These are phyloP conservation scores for Pneumocystis canis DNA, from an alignment of 1,139 yeast species.

Conservation along the genomic window DNA sequence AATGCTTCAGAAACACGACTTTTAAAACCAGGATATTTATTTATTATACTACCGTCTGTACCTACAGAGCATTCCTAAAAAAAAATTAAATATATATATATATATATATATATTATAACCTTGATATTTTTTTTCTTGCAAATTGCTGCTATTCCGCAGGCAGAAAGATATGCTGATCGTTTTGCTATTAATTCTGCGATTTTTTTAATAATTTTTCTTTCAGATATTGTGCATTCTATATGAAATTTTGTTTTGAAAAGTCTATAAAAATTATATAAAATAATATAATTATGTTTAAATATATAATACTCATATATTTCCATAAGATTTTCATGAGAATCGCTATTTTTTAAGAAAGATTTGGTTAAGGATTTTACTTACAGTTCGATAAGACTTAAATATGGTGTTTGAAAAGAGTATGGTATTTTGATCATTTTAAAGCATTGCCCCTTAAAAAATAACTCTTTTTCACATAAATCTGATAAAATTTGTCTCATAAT, in stretches of 20 bases:
- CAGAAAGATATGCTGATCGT: conserved; percentile 81
- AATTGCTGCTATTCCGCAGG: conserved; percentile 92
- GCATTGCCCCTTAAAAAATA: conserved; percentile 58
- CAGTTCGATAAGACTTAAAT: conserved; percentile 61
- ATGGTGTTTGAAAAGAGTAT: conserved; percentile 75
- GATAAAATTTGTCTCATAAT: conserved; percentile 64
- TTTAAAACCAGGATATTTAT: conserved; percentile 83
- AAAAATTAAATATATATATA: not conserved
- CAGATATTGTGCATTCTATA: conserved; percentile 55
- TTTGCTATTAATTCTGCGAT: conserved; percentile 79
- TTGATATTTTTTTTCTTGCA: conserved; percentile 71
- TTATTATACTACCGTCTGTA: conserved; percentile 91
- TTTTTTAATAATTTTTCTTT: conserved; percentile 69
- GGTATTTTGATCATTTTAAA: conserved; percentile 42
- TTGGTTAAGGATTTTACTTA: conserved; percentile 20
- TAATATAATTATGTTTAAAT: not conserved
- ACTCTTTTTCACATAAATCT: conserved; percentile 51
- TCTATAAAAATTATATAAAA: conserved; percentile 29
- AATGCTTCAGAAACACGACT: conserved; percentile 80
- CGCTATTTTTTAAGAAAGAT: conserved; percentile 26
- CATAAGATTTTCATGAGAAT: conserved; percentile 71
- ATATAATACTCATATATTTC: conserved; percentile 29
- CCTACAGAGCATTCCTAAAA: conserved; percentile 61
- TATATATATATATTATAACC: not conserved
- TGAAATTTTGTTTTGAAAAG: conserved; percentile 46